Evolutionary conservation across 169 alveolate genomes (phyloP).

Genomic region (Perkinsus chesapeaki): DNA sequence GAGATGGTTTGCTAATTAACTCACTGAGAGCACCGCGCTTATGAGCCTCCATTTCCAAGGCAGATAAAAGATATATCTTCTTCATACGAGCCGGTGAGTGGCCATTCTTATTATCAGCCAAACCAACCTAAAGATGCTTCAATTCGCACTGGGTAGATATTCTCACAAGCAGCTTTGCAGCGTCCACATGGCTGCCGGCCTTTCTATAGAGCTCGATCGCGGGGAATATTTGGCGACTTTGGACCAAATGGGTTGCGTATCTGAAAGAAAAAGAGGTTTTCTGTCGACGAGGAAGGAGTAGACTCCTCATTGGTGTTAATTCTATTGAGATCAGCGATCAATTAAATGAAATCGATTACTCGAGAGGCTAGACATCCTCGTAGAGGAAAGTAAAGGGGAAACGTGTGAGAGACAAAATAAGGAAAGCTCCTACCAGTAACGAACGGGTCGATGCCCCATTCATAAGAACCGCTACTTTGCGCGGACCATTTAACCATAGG

Average conservation of each 20-base stretch:
- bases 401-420: no score
- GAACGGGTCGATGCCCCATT: no score
- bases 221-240: constrained; percentile 60
- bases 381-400: no score
- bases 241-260: constrained; percentile 57
- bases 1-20: neutral
- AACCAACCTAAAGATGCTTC: neutral
- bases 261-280: constrained; percentile 30
- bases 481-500: no score
- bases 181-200: constrained; percentile 78
- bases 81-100: constrained; percentile 29
- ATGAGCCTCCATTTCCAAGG: constrained; percentile 75
- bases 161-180: constrained; percentile 58
- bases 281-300: no score
- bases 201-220: constrained; percentile 77
- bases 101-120: neutral
- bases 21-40: constrained; percentile 57
- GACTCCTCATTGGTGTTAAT: no score
- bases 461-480: no score
- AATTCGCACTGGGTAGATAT: neutral
- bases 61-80: constrained; percentile 78
- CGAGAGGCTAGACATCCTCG: no score
- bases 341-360: no score
- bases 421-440: no score
- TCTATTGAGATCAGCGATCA: no score